These are phyloP conservation scores for Colletotrichum cordylinicola DNA, from an alignment of 2,329 filamentous ascomycete genomes.

Conservation along the genomic window DNA sequence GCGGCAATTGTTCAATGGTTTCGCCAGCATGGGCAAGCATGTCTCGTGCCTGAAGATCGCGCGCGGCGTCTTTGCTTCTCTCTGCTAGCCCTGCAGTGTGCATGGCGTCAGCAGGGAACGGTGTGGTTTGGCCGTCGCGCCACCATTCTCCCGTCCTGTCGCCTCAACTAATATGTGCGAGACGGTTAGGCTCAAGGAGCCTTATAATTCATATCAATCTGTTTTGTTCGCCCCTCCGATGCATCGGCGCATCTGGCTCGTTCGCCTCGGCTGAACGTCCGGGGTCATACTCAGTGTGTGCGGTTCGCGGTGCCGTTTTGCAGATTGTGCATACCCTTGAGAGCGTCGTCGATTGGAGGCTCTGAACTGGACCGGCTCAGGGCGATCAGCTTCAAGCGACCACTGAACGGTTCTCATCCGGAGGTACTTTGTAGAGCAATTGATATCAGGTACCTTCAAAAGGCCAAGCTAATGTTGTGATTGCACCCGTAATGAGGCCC, in stretches of 20 bases:
- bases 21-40: neutral
- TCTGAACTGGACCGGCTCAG: neutral
- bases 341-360: neutral
- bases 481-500: conserved; percentile 5
- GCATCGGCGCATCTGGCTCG: neutral
- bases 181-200: neutral
- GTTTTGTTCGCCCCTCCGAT: neutral
- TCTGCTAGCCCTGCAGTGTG: neutral
- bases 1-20: neutral
- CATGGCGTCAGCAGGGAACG: neutral
- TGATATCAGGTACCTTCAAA: neutral
- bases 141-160: neutral
- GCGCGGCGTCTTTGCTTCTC: neutral
- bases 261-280: neutral
- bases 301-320: neutral
- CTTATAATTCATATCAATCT: neutral
- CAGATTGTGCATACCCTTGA: neutral
- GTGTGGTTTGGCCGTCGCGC: neutral
- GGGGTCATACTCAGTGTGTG: neutral
- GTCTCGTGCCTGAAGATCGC: conserved; percentile 12
- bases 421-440: neutral
- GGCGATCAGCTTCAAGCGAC: neutral
- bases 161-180: neutral
- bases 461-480: neutral
- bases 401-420: neutral